These are phyloP conservation scores for Davidsoniella neocaledoniae DNA, from an alignment of 2,329 filamentous ascomycete genomes.

Conservation along the genomic window DNA sequence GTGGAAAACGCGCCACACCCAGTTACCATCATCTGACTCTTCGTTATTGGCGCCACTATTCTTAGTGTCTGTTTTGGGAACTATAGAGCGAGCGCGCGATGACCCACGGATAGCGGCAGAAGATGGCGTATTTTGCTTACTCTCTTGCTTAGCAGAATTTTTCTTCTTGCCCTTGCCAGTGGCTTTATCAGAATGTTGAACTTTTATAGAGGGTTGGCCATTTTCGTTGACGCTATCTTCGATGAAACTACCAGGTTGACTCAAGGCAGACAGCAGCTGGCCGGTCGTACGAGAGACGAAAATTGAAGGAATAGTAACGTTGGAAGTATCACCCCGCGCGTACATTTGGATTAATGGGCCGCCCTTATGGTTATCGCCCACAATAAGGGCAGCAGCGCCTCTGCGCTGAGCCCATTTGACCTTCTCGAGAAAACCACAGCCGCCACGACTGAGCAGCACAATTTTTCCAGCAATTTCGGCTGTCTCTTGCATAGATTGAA, in stretches of 20 bases:
- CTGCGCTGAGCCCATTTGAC: slow-evolving; percentile 91
- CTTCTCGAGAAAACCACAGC: slow-evolving; percentile 93
- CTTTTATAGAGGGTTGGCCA: slow-evolving; percentile 37
- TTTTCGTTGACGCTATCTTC: slow-evolving; percentile 44
- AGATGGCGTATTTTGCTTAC: no score
- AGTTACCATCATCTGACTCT: slow-evolving; percentile 20
- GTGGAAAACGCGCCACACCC: slow-evolving; percentile 29
- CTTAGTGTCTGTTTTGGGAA: no score
- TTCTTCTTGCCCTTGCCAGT: slow-evolving; percentile 17
- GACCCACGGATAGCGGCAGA: no score
- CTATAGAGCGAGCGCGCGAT: no score
- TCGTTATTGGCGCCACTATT: slow-evolving; percentile 14
- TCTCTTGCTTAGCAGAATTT: background rate
- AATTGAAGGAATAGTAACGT: slow-evolving; percentile 81
- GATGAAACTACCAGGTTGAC: slow-evolving; percentile 51
- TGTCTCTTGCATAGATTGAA: slow-evolving; percentile 76
- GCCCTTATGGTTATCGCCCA: slow-evolving; percentile 82
- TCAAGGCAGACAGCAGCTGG: slow-evolving; percentile 74
- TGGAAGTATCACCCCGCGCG: slow-evolving; percentile 88
- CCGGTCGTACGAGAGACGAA: slow-evolving; percentile 94
- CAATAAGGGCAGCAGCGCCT: slow-evolving; percentile 76
- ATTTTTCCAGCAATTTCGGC: slow-evolving; percentile 90
- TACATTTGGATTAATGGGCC: slow-evolving; percentile 94
- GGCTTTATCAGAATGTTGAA: slow-evolving; percentile 29
- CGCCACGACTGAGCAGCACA: slow-evolving; percentile 77